Base-by-base conservation (phyloP, 2,329 filamentous ascomycete species). In the Paracamarosporium sp. region DNA sequence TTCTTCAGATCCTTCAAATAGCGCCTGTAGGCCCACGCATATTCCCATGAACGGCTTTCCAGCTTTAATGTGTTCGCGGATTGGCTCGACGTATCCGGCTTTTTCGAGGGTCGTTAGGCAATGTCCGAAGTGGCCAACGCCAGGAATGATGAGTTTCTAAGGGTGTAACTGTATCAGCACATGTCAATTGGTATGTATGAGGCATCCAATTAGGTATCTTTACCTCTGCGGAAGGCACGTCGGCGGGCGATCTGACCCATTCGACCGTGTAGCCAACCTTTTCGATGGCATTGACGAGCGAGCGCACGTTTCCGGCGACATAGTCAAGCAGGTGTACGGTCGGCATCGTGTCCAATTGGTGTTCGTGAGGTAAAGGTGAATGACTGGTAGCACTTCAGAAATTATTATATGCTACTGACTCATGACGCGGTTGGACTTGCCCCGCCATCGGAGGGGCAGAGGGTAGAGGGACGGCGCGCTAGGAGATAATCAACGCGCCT, bases 21-120 rank as follows among this genome's bases (percentile, higher is more conserved):
- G 82, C 1, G 91, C 92, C 78, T 99, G 95, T 13, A 98, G 77
- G 2, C 95, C 95, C 53, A 99, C 95, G 73, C 95, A 99, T 71
- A 99, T 96, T 48, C 91, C 93, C 89, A 99, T 96, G 75, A 99
- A 98, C 13, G 94, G 93, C 79, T 98, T 98, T n/a, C 93, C 93
- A 13, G 90, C 85, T 51, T 88, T 83, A 69, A 99, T 93, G 80
- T 98, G 93, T 64, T 88, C 83, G 66, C 84, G 87, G 63, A 99
- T 89, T 9, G 93, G 91, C 58, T 92, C 90, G 53, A 94, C 82
- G 78, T 93, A 99, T 62, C 91, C 92, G 35, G 92, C 92, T 40
- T 88, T 85, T 15, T 89, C 83, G 66, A 99, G 88, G 74, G 97
- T 93, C 27, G 87, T 88, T 63, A 98, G 83, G 78, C 95, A 99